A percentile compares a stretch with the other conserved stretches of the same genome.
Evolutionary conservation across 345 rosid species (phyloP).

Genomic region (Acer yangbiense): DNA sequence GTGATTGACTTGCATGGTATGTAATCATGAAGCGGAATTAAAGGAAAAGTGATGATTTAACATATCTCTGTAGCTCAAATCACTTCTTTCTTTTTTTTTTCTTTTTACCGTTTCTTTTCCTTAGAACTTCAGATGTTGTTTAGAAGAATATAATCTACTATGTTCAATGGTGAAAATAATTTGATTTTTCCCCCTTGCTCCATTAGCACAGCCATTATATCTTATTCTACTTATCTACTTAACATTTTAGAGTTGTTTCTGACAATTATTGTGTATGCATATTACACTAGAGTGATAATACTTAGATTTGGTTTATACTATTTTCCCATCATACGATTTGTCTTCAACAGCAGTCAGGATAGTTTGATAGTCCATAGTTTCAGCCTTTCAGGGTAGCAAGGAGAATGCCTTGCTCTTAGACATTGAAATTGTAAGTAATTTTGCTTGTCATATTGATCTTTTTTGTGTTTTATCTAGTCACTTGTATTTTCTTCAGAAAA

Average conservation of each 20-base stretch:
- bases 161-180: constrained; percentile 6
- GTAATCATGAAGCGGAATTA: constrained; percentile 22
- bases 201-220: constrained; percentile 6
- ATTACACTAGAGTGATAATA: neutral
- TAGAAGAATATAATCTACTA: neutral
- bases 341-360: neutral
- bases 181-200: constrained; percentile 18
- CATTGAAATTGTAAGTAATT: neutral
- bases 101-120: neutral
- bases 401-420: neutral
- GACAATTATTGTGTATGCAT: neutral
- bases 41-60: constrained; percentile 18
- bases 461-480: neutral
- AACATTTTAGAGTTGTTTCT: neutral
- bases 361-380: neutral
- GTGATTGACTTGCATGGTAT: constrained; percentile 23
- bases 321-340: neutral
- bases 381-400: neutral
- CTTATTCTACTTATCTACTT: neutral
- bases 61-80: constrained; percentile 12
- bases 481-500: neutral
- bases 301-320: neutral
- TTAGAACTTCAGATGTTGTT: constrained; percentile 12
- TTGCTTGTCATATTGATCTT: neutral
- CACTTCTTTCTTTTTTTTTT: neutral